Conservation (phyloP, 768 basidiomycete species). For the Lepiota venenata region DNA sequence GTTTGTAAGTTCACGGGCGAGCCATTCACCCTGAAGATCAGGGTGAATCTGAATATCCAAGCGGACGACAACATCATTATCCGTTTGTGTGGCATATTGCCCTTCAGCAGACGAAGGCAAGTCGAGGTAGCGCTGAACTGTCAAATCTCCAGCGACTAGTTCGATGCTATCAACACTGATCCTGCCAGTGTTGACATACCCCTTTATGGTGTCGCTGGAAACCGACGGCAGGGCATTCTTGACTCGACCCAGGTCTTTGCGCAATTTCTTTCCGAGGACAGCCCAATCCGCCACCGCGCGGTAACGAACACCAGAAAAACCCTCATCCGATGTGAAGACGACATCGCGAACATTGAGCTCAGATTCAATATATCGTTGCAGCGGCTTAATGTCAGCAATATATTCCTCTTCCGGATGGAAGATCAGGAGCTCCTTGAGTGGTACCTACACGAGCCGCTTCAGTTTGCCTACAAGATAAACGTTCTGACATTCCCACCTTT, state of each 20-base stretch:
- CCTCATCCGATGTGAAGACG: constrained; percentile 86
- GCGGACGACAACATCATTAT: constrained; percentile 92
- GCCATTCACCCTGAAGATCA: constrained; percentile 84
- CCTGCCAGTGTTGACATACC: constrained; percentile 69
- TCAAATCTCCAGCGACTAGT: constrained; percentile 86
- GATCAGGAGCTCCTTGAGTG: constrained; percentile 86
- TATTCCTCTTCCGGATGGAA: constrained; percentile 89
- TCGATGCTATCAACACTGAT: constrained; percentile 87
- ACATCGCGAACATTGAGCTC: constrained; percentile 95
- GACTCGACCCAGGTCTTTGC: constrained; percentile 88
- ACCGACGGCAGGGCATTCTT: constrained; percentile 83
- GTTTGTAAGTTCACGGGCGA: constrained; percentile 87
- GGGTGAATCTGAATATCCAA: constrained; percentile 87
- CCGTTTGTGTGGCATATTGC: constrained; percentile 80
- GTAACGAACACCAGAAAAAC: constrained; percentile 83
- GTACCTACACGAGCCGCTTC: constrained; percentile 54
- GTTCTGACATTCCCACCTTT: constrained; percentile 57
- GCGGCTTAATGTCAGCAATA: constrained; percentile 77
- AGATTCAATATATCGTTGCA: constrained; percentile 87
- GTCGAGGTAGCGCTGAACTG: constrained; percentile 90
- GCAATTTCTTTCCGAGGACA: constrained; percentile 89
- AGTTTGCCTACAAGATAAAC: neutral
- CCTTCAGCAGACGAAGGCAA: constrained; percentile 56
- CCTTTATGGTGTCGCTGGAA: constrained; percentile 79
- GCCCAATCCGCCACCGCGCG: constrained; percentile 92